These are phyloP conservation scores for Coccomyxa subellipsoidea DNA, from an alignment of 163 green algal genomes.

Conservation along the genomic window DNA sequence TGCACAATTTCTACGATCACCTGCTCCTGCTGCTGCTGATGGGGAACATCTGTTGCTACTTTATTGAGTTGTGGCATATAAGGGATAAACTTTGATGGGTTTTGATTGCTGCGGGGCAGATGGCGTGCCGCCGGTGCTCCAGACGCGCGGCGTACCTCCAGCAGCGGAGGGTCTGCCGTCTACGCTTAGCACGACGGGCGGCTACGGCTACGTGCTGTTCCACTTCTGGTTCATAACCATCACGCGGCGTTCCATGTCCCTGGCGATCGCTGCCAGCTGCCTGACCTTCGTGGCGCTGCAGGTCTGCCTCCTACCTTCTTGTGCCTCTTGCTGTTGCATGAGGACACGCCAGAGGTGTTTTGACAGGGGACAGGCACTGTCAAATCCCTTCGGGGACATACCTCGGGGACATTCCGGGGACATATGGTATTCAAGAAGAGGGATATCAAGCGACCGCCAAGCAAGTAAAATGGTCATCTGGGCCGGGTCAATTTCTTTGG, in stretches of 20 bases:
- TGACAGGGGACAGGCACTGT: no score
- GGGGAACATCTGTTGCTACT: no score
- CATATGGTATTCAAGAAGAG: no score
- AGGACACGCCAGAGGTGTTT: no score
- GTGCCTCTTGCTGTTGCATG: no score
- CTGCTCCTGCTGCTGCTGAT: neutral
- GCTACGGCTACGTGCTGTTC: slow-evolving; percentile 81
- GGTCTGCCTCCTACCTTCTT: neutral
- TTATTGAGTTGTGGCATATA: no score
- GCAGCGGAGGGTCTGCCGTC: slow-evolving; percentile 39
- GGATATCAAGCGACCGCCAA: no score
- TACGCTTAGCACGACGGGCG: neutral
- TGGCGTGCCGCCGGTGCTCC: slow-evolving; percentile 58
- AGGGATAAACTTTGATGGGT: no score
- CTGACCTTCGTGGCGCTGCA: slow-evolving; percentile 66
- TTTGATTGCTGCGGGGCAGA: slow-evolving; percentile 37
- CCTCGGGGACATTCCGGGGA: no score
- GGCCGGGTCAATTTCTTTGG: no score
- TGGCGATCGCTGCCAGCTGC: slow-evolving; percentile 52
- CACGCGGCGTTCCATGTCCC: slow-evolving; percentile 68
- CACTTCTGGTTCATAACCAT: slow-evolving; percentile 70
- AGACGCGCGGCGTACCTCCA: slow-evolving; percentile 19
- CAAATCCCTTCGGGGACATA: no score
- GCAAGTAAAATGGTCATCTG: no score
- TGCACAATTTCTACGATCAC: neutral